Evolutionary conservation across 2,329 filamentous ascomycete genomes (phyloP).

Genomic region (Xylariaceae sp.): DNA sequence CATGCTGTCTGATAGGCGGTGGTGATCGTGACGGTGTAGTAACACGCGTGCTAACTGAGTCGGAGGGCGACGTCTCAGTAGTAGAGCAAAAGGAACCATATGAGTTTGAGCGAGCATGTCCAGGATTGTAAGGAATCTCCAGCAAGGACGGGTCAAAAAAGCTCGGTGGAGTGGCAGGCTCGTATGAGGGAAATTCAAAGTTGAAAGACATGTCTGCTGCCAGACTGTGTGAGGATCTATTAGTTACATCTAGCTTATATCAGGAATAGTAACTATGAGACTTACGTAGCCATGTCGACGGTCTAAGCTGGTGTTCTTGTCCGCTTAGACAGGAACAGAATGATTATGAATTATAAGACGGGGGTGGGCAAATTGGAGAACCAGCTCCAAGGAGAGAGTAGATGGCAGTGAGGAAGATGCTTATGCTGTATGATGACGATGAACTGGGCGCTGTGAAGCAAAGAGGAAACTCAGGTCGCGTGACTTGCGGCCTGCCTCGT

Average conservation of each 20-base stretch:
- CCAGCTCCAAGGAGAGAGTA: conserved; percentile 33
- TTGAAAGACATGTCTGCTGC: conserved; percentile 65
- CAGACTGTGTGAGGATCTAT: conserved; percentile 50
- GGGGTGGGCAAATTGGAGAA: conserved; percentile 30
- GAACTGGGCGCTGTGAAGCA: conserved; percentile 30
- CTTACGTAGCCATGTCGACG: conserved; percentile 49
- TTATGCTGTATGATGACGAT: conserved; percentile 1
- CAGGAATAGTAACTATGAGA: conserved; percentile 19
- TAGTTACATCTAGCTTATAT: conserved; percentile 28
- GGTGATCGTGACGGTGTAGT: conserved; percentile 68
- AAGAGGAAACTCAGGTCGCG: conserved; percentile 30
- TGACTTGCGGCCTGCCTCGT: conserved; percentile 27
- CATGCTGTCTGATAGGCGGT: conserved; percentile 76
- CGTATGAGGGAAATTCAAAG: conserved; percentile 60
- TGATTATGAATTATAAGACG: conserved; percentile 34
- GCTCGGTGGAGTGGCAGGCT: conserved; percentile 53
- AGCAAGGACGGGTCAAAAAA: conserved; percentile 62
- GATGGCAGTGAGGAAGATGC: conserved; percentile 20
- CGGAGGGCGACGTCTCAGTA: conserved; percentile 63
- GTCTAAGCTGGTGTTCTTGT: conserved; percentile 28
- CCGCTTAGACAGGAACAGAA: conserved; percentile 31
- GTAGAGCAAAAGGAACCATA: conserved; percentile 68
- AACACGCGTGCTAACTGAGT: conserved; percentile 68
- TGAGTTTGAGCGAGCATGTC: conserved; percentile 66
- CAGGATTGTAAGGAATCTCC: conserved; percentile 55